Evolutionary conservation across 169 alveolate species (phyloP).

Genomic region (Cryptosporidium felis): DNA sequence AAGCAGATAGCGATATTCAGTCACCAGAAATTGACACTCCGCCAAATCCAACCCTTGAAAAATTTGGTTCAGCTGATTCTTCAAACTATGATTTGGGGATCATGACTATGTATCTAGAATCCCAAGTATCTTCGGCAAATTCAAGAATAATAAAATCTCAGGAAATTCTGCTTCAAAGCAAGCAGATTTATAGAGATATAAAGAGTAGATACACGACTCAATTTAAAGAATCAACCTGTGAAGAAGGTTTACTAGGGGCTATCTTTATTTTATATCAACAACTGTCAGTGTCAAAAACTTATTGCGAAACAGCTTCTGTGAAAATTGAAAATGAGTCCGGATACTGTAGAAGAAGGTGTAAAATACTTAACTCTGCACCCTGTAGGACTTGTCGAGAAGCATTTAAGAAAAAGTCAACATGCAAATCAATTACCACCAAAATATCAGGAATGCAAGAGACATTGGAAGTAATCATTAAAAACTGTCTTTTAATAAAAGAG

Average conservation of each 20-base stretch:
- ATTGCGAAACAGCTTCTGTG: not conserved
- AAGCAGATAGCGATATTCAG: not conserved
- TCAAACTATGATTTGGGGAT: not conserved
- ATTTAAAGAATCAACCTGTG: not conserved
- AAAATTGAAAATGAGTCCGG: conserved; percentile 26
- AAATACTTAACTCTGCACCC: not conserved
- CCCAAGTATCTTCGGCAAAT: conserved; percentile 3
- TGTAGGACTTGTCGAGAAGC: conserved; percentile 12
- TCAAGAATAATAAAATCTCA: not conserved
- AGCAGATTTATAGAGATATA: not conserved
- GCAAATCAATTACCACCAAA: not conserved
- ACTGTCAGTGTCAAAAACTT: not conserved
- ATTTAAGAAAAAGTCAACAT: not conserved
- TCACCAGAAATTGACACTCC: not conserved
- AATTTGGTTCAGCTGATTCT: not conserved
- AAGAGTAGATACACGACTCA: not conserved
- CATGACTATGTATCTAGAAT: conserved; percentile 16
- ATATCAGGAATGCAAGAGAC: not conserved
- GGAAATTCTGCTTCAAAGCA: conserved; percentile 1
- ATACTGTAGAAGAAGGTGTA: conserved; percentile 36
- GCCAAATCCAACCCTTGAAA: not conserved
- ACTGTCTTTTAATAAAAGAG: not conserved
- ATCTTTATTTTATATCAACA: not conserved
- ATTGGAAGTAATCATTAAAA: not conserved
- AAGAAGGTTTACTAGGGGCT: not conserved